phyloP scores from a whole-genome alignment of 192 early-diverging fungal genomes.

The Mortierella alpina region DNA sequence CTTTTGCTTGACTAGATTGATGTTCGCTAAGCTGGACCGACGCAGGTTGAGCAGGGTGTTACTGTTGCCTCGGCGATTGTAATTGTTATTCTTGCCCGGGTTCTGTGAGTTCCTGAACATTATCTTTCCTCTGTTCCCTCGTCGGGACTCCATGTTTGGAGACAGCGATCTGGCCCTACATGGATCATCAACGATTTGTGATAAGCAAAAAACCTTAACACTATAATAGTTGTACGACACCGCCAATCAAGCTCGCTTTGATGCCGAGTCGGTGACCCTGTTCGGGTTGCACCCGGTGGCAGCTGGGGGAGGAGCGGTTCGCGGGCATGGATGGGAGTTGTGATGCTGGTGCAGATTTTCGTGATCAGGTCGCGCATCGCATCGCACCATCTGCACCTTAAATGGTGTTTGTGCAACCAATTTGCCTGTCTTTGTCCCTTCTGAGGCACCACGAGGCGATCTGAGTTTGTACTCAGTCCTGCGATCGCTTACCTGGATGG shows the following conservation, averaged over 20 bases:
- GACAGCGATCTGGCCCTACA: slow-evolving; percentile 44
- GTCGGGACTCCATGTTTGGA: slow-evolving; percentile 35
- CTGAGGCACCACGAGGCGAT: neutral
- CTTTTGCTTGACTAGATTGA: slow-evolving; percentile 43
- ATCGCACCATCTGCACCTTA: slow-evolving; percentile 14
- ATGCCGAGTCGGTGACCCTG: too few species aligned
- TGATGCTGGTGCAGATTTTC: neutral
- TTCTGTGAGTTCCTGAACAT: slow-evolving; percentile 23
- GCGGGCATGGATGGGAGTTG: neutral
- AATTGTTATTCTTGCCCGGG: neutral
- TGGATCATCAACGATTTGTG: too few species aligned
- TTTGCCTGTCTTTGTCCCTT: too few species aligned
- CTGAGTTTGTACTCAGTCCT: neutral
- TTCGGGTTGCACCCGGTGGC: too few species aligned
- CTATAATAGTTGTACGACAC: too few species aligned
- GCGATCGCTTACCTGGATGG: slow-evolving; percentile 31
- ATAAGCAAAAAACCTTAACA: too few species aligned
- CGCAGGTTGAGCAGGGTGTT: slow-evolving; percentile 26
- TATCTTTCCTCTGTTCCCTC: slow-evolving; percentile 21
- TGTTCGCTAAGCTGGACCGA: slow-evolving; percentile 45
- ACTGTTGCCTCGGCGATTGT: neutral
- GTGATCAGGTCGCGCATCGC: neutral
- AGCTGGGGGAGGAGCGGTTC: too few species aligned
- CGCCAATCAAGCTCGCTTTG: too few species aligned
- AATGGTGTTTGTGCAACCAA: neutral